These are phyloP conservation scores for Astrothelium subdiscretum DNA, from an alignment of 495 filamentous ascomycete genomes.

Conservation along the genomic window DNA sequence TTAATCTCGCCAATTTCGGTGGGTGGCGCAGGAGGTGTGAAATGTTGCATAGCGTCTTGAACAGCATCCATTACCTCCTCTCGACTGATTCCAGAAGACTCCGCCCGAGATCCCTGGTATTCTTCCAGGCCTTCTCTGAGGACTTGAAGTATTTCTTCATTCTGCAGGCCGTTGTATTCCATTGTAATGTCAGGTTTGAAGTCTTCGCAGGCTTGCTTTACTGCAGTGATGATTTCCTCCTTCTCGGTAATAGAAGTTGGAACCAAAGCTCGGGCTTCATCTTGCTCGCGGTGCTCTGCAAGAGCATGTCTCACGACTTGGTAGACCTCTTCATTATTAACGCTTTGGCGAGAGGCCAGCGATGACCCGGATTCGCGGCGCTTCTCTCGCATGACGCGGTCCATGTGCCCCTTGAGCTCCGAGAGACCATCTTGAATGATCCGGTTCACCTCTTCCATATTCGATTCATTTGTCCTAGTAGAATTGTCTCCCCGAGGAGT, in stretches of 20 bases:
- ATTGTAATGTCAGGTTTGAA: slow-evolving; percentile 87
- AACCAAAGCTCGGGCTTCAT: slow-evolving; percentile 1
- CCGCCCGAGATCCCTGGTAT: slow-evolving; percentile 47
- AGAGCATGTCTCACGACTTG: slow-evolving; percentile 67
- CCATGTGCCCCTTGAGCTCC: slow-evolving; percentile 71
- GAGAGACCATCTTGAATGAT: slow-evolving; percentile 70
- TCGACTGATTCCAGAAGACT: slow-evolving; percentile 47
- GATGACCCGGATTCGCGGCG: slow-evolving; percentile 51
- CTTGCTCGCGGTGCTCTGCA: slow-evolving; percentile 39
- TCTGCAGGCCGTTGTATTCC: slow-evolving; percentile 76
- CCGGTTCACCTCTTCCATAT: slow-evolving; percentile 57
- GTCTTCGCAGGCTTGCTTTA: slow-evolving; percentile 78
- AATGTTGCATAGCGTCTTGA: slow-evolving; percentile 69
- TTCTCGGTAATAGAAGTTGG: slow-evolving; percentile 23
- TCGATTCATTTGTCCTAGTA: slow-evolving; percentile 6
- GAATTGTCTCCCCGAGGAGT: slow-evolving; percentile 32
- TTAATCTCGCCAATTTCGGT: slow-evolving; percentile 55
- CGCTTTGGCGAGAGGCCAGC: slow-evolving; percentile 36
- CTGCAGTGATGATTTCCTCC: slow-evolving; percentile 74
- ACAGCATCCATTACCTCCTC: slow-evolving; percentile 72
- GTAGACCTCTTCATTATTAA: slow-evolving; percentile 72
- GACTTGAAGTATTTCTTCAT: slow-evolving; percentile 77
- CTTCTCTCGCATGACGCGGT: slow-evolving; percentile 60
- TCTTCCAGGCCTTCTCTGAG: slow-evolving; percentile 71
- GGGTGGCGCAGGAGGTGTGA: slow-evolving; percentile 52